Base-by-base conservation (phyloP, 352 stramenopile species). In the Phytopythium aichiense region DNA sequence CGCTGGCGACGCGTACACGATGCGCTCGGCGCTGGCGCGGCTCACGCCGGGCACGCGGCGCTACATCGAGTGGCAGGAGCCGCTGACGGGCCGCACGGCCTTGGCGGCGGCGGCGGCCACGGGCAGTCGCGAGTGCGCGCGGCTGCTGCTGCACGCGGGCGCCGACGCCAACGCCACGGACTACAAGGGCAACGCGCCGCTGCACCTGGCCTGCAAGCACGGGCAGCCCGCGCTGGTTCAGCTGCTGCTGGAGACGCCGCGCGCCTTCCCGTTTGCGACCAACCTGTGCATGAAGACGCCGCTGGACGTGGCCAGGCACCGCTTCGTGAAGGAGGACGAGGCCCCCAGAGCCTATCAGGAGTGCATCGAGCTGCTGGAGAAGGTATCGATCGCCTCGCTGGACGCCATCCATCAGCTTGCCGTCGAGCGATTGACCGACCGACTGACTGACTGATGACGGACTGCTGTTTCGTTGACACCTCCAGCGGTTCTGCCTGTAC, bases 11-110 rank as follows among this genome's bases (percentile, higher is more conserved):
- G 67, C 66, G 49, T 31, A 67, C 13, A 40, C 67, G 25, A 70
- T 89, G 33, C 79, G 68, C 25, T 63, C 60, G 9, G 72, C 73
- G 20, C 60, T 75, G 38, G 67, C 63, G 28, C 66, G 66, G 12
- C 68, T 86, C 7, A 85, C 73, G 28, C 64, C 61, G 1, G 63
- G 75, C 51, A 85, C 71, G 25, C 75, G 67, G 33, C 63, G 69
- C 30, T 76, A 68, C 45, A 56, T 89, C n/a, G 77, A 88, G 52
- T 89, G 74, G 72, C 72, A 84, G 30, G 77, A 88, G 58, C 73
- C 74, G 9, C 75, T 68, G 54, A 79, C 66, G 1, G 69, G 75
- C 2, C 69, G 72, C 22, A 82, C 81, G 0, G 70, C 79, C 35
- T 61, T 91, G 20, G 63, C 73, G 20, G 69, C 84, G 31, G 77